phyloP scores from a whole-genome alignment of 2,329 filamentous ascomycete genomes.

The Hypoxylon sp. region DNA sequence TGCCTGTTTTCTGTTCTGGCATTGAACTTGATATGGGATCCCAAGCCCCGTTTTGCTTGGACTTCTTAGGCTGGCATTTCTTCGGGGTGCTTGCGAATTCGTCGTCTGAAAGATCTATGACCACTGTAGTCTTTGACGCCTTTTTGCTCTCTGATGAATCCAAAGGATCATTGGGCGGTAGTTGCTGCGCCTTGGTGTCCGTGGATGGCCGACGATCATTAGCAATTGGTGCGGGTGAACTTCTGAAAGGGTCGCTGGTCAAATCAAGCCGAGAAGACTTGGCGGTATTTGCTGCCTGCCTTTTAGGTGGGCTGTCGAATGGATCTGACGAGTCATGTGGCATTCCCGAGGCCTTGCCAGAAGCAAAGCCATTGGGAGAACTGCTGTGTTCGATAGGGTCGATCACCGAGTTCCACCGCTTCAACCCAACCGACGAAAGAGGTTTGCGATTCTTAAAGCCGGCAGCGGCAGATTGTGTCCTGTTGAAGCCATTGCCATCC shows the following conservation, averaged over 20 bases:
- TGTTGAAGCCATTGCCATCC: slow-evolving; percentile 29
- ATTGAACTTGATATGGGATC: slow-evolving; percentile 70
- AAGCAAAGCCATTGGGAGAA: slow-evolving; percentile 41
- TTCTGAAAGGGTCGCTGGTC: slow-evolving; percentile 47
- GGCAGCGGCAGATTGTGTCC: slow-evolving; percentile 38
- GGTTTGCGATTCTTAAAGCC: slow-evolving; percentile 21
- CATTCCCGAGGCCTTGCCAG: slow-evolving; percentile 13
- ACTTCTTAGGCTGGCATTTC: slow-evolving; percentile 36
- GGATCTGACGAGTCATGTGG: slow-evolving; percentile 41
- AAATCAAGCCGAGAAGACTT: slow-evolving; percentile 12
- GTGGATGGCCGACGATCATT: slow-evolving; percentile 4
- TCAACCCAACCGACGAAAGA: slow-evolving; percentile 34
- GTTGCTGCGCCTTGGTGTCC: slow-evolving; percentile 10
- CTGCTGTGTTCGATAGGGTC: slow-evolving; percentile 54
- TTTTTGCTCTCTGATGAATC: slow-evolving; percentile 28
- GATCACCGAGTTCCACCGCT: slow-evolving; percentile 46
- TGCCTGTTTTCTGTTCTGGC: slow-evolving; percentile 56
- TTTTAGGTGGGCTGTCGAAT: slow-evolving; percentile 46
- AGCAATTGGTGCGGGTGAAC: slow-evolving; percentile 39
- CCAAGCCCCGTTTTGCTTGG: slow-evolving; percentile 56
- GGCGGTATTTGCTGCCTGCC: slow-evolving; percentile 24
- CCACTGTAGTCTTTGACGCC: slow-evolving; percentile 33
- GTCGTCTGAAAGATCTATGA: slow-evolving; percentile 53
- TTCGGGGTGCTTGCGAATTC: slow-evolving; percentile 36
- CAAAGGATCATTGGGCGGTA: slow-evolving; percentile 12